These are phyloP conservation scores for Aspergillus panamensis DNA, from an alignment of 495 filamentous ascomycete species.

Conservation along the genomic window DNA sequence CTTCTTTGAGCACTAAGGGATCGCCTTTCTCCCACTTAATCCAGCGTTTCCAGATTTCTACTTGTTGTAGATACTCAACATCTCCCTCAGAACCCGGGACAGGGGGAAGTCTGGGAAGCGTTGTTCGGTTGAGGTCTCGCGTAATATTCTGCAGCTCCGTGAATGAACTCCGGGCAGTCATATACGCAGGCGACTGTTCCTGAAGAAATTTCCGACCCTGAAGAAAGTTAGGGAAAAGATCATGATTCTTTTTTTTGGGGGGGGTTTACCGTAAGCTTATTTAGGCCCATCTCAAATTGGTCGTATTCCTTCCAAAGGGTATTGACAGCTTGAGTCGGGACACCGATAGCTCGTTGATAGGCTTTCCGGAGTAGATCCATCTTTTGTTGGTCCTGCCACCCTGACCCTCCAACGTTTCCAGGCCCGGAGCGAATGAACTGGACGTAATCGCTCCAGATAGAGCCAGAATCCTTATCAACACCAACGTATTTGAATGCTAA, in stretches of 20 bases:
- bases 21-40: slow-evolving; percentile 92
- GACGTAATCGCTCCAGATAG: slow-evolving; percentile 89
- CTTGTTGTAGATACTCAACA: slow-evolving; percentile 76
- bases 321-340: slow-evolving; percentile 77
- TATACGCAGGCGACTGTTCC: slow-evolving; percentile 84
- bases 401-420: slow-evolving; percentile 74
- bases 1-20: slow-evolving; percentile 75
- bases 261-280: slow-evolving; percentile 70
- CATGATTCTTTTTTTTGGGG: not conserved
- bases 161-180: slow-evolving; percentile 85
- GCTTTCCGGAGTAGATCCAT: slow-evolving; percentile 88
- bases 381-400: slow-evolving; percentile 97
- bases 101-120: slow-evolving; percentile 76
- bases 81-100: slow-evolving; percentile 82
- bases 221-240: not conserved
- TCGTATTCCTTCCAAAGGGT: slow-evolving; percentile 96
- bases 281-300: slow-evolving; percentile 85
- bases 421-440: slow-evolving; percentile 84
- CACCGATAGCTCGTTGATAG: slow-evolving; percentile 81
- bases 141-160: slow-evolving; percentile 83
- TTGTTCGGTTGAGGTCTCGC: slow-evolving; percentile 69
- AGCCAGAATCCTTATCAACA: slow-evolving; percentile 85
- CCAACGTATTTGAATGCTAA: slow-evolving; percentile 87
- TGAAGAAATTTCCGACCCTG: slow-evolving; percentile 90
- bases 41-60: slow-evolving; percentile 92